A percentile compares a stretch with the other conserved stretches of the same genome.
Evolutionary conservation across 108 stramenopile genomes (phyloP).

Genomic region (Stephanodiscus minutulus): DNA sequence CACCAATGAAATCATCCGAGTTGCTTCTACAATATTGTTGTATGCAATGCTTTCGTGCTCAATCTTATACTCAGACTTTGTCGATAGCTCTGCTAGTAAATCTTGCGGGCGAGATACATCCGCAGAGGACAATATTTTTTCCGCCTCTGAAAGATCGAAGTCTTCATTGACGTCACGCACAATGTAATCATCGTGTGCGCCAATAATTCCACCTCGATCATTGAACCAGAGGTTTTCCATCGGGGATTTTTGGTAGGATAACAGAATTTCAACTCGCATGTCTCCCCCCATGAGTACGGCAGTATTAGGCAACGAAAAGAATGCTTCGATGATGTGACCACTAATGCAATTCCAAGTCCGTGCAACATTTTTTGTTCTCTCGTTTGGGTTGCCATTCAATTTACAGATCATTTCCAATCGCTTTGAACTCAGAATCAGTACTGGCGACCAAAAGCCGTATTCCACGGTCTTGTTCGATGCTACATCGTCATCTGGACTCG

Average conservation of each 20-base stretch:
- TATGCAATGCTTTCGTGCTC: slow-evolving; percentile 55
- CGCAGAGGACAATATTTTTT: slow-evolving; percentile 33
- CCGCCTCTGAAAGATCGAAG: slow-evolving; percentile 20
- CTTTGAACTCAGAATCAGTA: slow-evolving; percentile 52
- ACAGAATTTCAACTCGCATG: slow-evolving; percentile 51
- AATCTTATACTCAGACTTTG: slow-evolving; percentile 55
- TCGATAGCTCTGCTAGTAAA: slow-evolving; percentile 48
- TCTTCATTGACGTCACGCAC: slow-evolving; percentile 9
- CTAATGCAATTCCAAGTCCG: slow-evolving; percentile 60
- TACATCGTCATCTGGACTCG: slow-evolving; percentile 12
- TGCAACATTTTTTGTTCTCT: slow-evolving; percentile 1
- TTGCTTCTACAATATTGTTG: slow-evolving; percentile 41
- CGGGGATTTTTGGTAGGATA: slow-evolving; percentile 31
- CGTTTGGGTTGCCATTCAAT: slow-evolving; percentile 17
- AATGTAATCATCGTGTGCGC: slow-evolving; percentile 18
- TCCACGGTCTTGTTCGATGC: neutral
- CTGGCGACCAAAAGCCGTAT: slow-evolving; percentile 46
- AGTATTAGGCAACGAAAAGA: slow-evolving; percentile 66
- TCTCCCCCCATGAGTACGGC: slow-evolving; percentile 58
- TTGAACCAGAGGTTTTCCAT: slow-evolving; percentile 31
- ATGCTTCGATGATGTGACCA: slow-evolving; percentile 54
- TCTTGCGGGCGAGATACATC: slow-evolving; percentile 40
- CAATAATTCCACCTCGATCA: slow-evolving; percentile 13
- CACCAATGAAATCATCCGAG: slow-evolving; percentile 51
- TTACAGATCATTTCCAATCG: slow-evolving; percentile 56